Conservation (phyloP, 345 rosid genomes). For the Camelina neglecta region DNA sequence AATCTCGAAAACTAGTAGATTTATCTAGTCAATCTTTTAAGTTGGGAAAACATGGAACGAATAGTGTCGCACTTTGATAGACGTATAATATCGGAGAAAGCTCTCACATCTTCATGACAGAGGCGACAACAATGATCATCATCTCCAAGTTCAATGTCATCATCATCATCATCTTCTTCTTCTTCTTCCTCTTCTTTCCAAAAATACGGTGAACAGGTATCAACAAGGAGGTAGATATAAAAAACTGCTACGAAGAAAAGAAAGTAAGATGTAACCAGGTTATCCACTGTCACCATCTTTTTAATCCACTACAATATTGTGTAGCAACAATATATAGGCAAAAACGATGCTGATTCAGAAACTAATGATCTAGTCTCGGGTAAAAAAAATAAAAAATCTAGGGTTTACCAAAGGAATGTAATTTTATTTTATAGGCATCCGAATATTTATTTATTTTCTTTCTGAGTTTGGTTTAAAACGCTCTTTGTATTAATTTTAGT, state of each 20-base stretch:
- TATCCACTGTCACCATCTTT: background rate
- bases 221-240: background rate
- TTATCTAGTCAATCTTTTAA: background rate
- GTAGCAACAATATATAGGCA: background rate
- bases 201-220: background rate
- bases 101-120: background rate
- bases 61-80: background rate
- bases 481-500: background rate
- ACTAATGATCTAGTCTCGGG: no score
- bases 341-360: no score
- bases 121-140: background rate
- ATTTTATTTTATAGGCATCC: background rate
- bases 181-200: background rate
- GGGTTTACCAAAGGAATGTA: background rate
- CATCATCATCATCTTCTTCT: background rate
- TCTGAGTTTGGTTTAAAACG: background rate
- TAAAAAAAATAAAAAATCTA: background rate
- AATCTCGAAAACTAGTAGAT: background rate
- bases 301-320: background rate
- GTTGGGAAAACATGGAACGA: background rate
- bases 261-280: background rate
- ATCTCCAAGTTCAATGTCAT: conserved; percentile 10
- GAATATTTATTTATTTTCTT: background rate
- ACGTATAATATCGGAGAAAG: background rate
- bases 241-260: background rate